Evolutionary conservation across 306 rosid species (phyloP).

Genomic region (Ziziphus jujuba): DNA sequence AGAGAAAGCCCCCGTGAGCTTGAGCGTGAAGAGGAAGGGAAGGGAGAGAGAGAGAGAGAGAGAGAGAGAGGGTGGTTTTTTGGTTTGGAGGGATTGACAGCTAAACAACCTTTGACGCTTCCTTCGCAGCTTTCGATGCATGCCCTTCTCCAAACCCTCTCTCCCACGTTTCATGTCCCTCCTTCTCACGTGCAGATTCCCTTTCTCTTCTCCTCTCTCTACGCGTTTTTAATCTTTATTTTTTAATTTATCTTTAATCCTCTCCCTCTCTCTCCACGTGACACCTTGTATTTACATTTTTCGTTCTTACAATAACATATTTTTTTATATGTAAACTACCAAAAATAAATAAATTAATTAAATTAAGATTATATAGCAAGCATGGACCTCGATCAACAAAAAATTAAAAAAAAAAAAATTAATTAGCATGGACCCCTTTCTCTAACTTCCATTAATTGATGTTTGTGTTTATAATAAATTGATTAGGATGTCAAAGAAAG

Average conservation of each 20-base stretch:
- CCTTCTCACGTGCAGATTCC: constrained; percentile 65
- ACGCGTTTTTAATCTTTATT: background rate
- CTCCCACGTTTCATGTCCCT: constrained; percentile 1
- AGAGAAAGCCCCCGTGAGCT: constrained; percentile 17
- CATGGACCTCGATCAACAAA: too few relatives aligned
- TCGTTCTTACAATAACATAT: too few relatives aligned
- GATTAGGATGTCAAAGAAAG: too few relatives aligned
- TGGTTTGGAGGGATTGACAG: constrained; percentile 92
- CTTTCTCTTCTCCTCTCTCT: constrained; percentile 16
- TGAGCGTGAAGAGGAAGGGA: background rate
- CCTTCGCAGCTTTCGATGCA: constrained; percentile 51
- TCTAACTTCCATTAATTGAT: too few relatives aligned
- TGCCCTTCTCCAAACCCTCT: constrained; percentile 10
- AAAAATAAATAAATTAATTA: too few relatives aligned
- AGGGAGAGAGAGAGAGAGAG: constrained; percentile 3
- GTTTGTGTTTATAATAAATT: too few relatives aligned
- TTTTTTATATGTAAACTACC: too few relatives aligned
- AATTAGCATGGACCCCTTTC: background rate
- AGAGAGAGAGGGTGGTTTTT: constrained; percentile 35
- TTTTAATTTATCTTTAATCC: too few relatives aligned
- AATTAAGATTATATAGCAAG: too few relatives aligned
- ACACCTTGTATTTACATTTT: too few relatives aligned
- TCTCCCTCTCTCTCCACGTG: constrained; percentile 25
- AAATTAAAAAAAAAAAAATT: too few relatives aligned
- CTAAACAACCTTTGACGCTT: constrained; percentile 72